Conservation (phyloP, 1,284 basidiomycete species). For the Melampsora americana region DNA sequence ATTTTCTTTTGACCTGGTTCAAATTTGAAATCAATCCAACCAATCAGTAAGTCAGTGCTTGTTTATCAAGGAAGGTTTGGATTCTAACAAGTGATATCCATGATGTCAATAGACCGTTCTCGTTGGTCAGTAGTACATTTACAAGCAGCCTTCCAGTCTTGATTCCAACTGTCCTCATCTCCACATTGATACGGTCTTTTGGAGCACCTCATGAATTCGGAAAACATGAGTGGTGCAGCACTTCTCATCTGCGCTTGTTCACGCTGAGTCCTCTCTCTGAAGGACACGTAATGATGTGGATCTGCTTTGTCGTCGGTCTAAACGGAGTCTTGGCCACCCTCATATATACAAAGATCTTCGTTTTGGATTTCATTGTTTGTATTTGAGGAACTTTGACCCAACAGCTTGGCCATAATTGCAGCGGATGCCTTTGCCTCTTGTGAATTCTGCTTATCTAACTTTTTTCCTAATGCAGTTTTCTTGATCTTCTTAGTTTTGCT, state of each 20-base stretch:
- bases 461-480: no score
- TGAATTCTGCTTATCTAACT: neutral
- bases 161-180: constrained; percentile 1
- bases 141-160: neutral
- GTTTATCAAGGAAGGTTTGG: neutral
- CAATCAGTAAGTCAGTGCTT: neutral
- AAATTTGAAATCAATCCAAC: neutral
- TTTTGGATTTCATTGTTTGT: no score
- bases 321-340: no score
- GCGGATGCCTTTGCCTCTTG: neutral
- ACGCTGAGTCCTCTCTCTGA: no score
- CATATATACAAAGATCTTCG: no score
- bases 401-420: no score
- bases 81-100: neutral
- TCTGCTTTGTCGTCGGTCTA: no score
- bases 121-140: neutral
- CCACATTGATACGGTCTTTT: neutral
- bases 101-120: neutral
- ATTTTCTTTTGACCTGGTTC: neutral
- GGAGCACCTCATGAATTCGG: neutral
- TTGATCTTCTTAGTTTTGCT: no score
- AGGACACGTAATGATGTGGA: no score
- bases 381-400: no score
- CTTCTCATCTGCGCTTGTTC: no score
- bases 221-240: neutral